phyloP scores from a whole-genome alignment of 139 green algal genomes.

The Haematococcus sp. region DNA sequence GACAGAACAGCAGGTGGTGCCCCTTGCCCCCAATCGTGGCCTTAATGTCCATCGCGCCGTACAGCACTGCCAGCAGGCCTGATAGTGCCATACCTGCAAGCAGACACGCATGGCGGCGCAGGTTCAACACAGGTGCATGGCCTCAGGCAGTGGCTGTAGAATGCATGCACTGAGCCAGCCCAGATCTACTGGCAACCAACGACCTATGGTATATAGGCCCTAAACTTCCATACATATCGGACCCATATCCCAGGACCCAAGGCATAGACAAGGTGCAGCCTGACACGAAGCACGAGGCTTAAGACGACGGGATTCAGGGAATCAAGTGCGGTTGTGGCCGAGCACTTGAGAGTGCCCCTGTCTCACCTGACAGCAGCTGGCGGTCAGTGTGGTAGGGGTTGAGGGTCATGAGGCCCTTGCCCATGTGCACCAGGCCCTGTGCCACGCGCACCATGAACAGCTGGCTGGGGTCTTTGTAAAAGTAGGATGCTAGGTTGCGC shows the following conservation, averaged over 20 bases:
- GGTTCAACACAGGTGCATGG: no score
- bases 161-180: no score
- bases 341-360: no score
- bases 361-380: conserved; percentile 80
- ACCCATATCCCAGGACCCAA: no score
- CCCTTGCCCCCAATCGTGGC: conserved; percentile 82
- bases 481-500: conserved; percentile 86
- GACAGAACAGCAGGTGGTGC: conserved; percentile 91
- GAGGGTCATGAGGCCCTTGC: conserved; percentile 95
- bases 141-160: no score
- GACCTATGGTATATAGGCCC: no score
- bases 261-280: no score
- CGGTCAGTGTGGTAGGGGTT: conserved; percentile 87
- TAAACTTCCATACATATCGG: no score
- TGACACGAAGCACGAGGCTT: no score
- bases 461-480: conserved; percentile 95
- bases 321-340: no score
- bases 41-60: conserved; percentile 75
- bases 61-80: conserved; percentile 81
- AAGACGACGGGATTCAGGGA: no score
- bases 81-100: conserved; percentile 69
- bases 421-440: conserved; percentile 89
- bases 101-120: not conserved
- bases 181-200: no score
- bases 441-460: conserved; percentile 84